Base-by-base conservation (phyloP, 2,329 filamentous ascomycete species). In the Phialophora tarda region DNA sequence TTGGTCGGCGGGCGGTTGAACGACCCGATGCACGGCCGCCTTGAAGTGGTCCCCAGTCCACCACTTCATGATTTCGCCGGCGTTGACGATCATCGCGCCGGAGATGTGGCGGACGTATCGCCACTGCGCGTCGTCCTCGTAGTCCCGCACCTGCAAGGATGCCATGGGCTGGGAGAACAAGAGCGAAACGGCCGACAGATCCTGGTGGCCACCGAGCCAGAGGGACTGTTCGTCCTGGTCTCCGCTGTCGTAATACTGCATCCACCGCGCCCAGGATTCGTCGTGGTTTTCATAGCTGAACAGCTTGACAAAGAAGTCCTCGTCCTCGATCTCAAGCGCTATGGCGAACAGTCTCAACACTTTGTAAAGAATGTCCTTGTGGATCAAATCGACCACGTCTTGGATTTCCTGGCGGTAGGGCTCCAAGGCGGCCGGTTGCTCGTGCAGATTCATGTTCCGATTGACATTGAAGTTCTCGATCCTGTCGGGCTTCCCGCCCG, bases 181-280 rank as follows among this genome's bases (percentile, higher is more conserved):
- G 2, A 88, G 76, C 0, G 85, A 87, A 0, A 87, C 77, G 0
- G 83, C 83, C 0, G 85, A 85, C 0, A 87, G 75, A 66, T 88
- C 85, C 0, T 85, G 87, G 71, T 88, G 85, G 0, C 85, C 85
- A 0, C 77, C 76, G 0, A 78, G 77, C 68, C 83, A 83, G 82
- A 10, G 82, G 77, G 3, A 83, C 63, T 82, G 41, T 26, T 84
- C 81, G n/a, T 84, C 80, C 0, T 78, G 73, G 0, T 77, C 80
- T 24, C 32, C 17, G 10, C 28, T 41, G 38, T 85, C 83, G 8
- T 80, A 79, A 66, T 88, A 88, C 58, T 84, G 80, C 85, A 88
- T 88, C 74, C 88, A 88, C 2, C 87, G 82, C 21, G 88, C 79
- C 64, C 88, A 86, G 32, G 86, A 85, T 66, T 88, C 86, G n/a